A percentile compares a stretch with the other conserved stretches of the same genome.
phyloP scores from a whole-genome alignment of 2,329 filamentous ascomycete genomes.

The Grosmannia huntii region DNA sequence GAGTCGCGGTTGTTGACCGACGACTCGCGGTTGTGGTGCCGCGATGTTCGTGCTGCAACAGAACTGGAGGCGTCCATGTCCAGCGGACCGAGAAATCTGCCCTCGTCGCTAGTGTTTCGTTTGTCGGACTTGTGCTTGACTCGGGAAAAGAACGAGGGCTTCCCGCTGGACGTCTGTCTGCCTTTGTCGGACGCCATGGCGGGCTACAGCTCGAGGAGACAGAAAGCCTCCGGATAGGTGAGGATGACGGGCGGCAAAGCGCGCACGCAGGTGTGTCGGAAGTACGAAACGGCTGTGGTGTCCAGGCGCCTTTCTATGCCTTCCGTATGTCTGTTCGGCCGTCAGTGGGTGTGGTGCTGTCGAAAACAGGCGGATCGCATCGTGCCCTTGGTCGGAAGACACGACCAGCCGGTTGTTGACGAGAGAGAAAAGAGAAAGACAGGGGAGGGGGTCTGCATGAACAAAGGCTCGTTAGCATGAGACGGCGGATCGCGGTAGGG shows the following conservation, averaged over 20 bases:
- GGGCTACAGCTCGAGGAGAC: conserved; percentile 1
- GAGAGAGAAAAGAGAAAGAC: not conserved
- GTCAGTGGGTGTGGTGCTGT: conserved; percentile 26
- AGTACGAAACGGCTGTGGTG: too few species aligned
- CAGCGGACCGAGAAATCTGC: conserved; percentile 36
- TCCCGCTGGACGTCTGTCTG: conserved; percentile 53
- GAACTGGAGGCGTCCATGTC: conserved; percentile 50
- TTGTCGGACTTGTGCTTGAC: conserved; percentile 67
- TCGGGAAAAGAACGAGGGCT: conserved; percentile 69
- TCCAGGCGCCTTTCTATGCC: too few species aligned
- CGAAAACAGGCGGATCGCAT: conserved; percentile 27
- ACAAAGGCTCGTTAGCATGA: conserved; percentile 17
- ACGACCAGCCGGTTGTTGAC: conserved; percentile 5
- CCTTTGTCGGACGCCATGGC: conserved; percentile 57
- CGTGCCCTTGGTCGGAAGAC: conserved; percentile 20
- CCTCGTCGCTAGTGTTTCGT: conserved; percentile 47
- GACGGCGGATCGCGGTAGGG: not conserved
- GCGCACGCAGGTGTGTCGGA: too few species aligned
- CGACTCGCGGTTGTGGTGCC: conserved; percentile 55
- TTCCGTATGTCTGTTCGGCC: not conserved
- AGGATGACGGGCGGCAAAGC: too few species aligned
- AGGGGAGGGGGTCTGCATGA: conserved; percentile 15
- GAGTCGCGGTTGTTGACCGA: conserved; percentile 26
- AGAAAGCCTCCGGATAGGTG: conserved; percentile 7
- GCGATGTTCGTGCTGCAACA: conserved; percentile 58